Evolutionary conservation across 352 stramenopile species (phyloP), one percentile per base, ranked within the genome.

Genomic region (Peronospora belbahrii): DNA sequence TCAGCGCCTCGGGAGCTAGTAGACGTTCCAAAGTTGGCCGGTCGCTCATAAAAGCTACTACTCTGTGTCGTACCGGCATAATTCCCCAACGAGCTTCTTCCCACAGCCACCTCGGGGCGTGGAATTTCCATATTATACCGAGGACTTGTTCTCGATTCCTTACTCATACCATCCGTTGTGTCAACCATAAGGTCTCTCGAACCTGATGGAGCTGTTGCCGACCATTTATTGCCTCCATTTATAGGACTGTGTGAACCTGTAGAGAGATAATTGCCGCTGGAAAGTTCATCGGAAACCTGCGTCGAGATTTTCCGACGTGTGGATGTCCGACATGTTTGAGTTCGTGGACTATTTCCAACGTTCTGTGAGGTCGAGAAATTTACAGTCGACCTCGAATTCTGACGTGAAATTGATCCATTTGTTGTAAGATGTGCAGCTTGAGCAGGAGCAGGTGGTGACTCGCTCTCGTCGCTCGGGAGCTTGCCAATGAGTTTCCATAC

Each of bases 401-500:
- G 50, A n/a, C 48, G 17, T 11, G n/a, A 10, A 30, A 56, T 47
- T 13, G 56, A 56, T 0, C 43, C 20, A 20, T 50, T 54, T 2
- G 32, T 28, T 0, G 24, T 0, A 28, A 10, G 1, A 9, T 28
- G 24, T 27, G 2, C 23, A 27, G 23, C 23, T 27, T 2, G 4
- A 2, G 23, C 23, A 6, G 23, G 23, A 11, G 24, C 18, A 7
- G 55, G 25, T 3, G 55, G 37, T 15, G 62, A 59, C 46, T 68
- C 66, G n/a, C 42, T 38, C 25, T 69, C 61, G 11, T 74, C 63
- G 25, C 50, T 71, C 18, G 57, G 56, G 13, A 52, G 18, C 27
- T 69, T 68, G 15, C 73, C 74, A 42, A 93, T 89, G 36, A 93
- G 67, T 42, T 84, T 82, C 78, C 78, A 93, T 14, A 83, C 81